Evolutionary conservation across 345 rosid genomes (phyloP).

Genomic region (Balakata baccata): DNA sequence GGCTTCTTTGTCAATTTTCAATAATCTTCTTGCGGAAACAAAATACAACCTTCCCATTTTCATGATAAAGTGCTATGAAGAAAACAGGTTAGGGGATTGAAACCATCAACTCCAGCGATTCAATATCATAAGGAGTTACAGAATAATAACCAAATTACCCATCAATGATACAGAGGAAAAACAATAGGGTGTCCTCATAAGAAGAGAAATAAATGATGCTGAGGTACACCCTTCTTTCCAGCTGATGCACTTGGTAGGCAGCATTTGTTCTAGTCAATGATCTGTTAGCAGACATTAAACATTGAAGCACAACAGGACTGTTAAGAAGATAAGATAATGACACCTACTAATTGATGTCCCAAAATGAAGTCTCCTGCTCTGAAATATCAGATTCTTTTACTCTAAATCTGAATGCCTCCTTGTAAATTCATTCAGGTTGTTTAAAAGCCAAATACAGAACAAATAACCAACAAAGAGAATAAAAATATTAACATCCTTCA

Average conservation of each 20-base stretch:
- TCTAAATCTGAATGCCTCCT: neutral
- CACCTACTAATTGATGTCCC: neutral
- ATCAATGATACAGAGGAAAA: neutral
- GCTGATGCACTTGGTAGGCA: conserved; percentile 8
- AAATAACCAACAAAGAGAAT: neutral
- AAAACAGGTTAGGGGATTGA: neutral
- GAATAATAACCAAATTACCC: neutral
- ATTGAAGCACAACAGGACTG: conserved; percentile 1
- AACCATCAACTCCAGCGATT: neutral
- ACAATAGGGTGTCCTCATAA: neutral
- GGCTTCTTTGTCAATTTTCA: neutral
- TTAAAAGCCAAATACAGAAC: neutral
- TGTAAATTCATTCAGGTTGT: neutral
- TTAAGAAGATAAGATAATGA: neutral
- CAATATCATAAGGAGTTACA: neutral
- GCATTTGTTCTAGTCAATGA: conserved; percentile 13
- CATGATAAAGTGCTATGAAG: neutral
- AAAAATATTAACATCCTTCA: neutral
- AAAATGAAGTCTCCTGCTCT: neutral
- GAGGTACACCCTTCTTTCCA: neutral
- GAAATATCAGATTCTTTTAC: neutral
- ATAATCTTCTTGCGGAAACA: neutral
- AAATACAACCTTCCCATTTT: neutral
- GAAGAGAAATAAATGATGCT: neutral
- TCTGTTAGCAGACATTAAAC: conserved; percentile 13